Evolutionary conservation across 2,329 filamentous ascomycete genomes (phyloP).

Genomic region (Myriosclerotinia scirpicola): DNA sequence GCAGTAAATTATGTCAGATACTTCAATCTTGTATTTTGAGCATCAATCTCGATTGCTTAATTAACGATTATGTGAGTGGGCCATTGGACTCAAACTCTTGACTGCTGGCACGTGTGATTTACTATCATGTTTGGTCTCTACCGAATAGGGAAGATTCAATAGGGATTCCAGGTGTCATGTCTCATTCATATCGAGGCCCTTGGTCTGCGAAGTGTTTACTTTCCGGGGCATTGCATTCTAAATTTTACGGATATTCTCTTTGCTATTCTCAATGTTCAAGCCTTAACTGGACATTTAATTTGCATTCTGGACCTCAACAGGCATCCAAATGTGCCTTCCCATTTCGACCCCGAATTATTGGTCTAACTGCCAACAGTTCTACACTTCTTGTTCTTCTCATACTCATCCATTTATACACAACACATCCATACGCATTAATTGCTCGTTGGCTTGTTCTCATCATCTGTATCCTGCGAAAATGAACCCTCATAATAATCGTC

Average conservation of each 20-base stretch:
- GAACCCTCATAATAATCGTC: neutral
- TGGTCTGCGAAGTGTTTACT: neutral
- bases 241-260: neutral
- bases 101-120: neutral
- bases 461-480: neutral
- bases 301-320: neutral
- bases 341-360: neutral
- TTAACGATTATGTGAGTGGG: neutral
- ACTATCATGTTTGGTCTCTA: neutral
- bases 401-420: neutral
- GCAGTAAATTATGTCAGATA: neutral
- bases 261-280: neutral
- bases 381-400: neutral
- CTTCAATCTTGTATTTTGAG: constrained; percentile 1
- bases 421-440: too few species aligned
- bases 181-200: neutral
- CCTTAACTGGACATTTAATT: neutral
- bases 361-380: neutral
- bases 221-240: neutral
- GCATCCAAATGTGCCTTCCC: neutral
- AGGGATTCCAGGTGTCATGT: neutral
- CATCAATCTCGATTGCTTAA: neutral
- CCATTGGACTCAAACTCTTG: neutral
- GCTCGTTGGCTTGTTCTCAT: neutral
- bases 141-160: neutral